Evolutionary conservation across 345 rosid genomes (phyloP), one percentile per base, ranked within the genome.

Genomic region (Sonneratia alba): DNA sequence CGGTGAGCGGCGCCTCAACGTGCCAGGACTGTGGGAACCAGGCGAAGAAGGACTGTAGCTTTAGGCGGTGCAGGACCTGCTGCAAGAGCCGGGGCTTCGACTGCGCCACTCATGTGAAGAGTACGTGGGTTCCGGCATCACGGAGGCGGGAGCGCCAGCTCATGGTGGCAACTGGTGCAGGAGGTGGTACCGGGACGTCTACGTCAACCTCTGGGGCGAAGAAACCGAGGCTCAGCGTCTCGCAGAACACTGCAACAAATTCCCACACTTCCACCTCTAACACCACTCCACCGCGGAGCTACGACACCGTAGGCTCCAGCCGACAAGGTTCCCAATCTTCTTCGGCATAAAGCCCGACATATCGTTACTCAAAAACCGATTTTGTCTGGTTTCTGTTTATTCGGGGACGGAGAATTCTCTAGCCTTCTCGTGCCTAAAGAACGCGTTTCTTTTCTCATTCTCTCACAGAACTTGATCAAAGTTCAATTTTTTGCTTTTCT

Each of bases 11-110:
- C 9, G 70, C 88, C 22, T 18, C 67, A 7, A 90, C 99, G 74
- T 95, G 99, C 76, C 97, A 90, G 77, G 99, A 95, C 62, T 95
- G 99, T 72, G 99, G 99, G 14, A 95, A 95, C 89, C 98, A 95
- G 69, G 96, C 99, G 2, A 95, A 95, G 90, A 95, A 95, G 43
- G 99, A 90, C 70, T 95, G 99, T 36, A 80, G 72, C 74, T 93
- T 87, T 71, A 78, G 92, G 67, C 82, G 99, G 82, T 95, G 99
- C 61, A 77, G 99, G 76, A 92, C 99, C 2, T 95, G 99, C 67
- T 95, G 99, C 70, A 92, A 90, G 75, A 92, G 97, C 72, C 91
- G 98, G 43, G 96, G 99, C 43, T 92, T 86, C 77, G 96, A 89
- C 71, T 95, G 99, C 68, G 45, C 84, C 24, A 95, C 99, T 37